Evolutionary conservation across 2,329 filamentous ascomycete genomes (phyloP), one percentile per base, ranked within the genome.

Genomic region (Colletotrichum sp.): DNA sequence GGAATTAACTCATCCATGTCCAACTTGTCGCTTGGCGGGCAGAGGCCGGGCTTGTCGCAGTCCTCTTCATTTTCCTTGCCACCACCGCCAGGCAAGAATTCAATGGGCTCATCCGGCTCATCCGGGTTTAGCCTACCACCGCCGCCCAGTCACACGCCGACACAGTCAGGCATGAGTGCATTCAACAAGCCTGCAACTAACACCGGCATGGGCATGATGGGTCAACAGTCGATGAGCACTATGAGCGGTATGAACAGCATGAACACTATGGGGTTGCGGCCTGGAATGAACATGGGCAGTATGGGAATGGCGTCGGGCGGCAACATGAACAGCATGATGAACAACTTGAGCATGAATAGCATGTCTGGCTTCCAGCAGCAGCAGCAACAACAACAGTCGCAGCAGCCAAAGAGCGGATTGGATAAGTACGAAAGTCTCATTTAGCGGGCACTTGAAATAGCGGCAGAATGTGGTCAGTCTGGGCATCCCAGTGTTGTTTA

Each of bases 391-490:
- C 80, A 81, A 71, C 82, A 84, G 72, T 83, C 83, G 75, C 80
- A 81, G 72, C 82, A 84, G 71, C 84, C 82, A 73, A 88, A 87
- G 79, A 87, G 88, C 7, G 91, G 92, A 0, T 85, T 94, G 83
- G 92, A 93, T 83, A 92, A 92, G 84, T 94, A 94, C 78, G 90
- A 92, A 82, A 94, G 92, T 84, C 81, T 94, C 78, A 82, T 94
- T 78, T 94, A 85, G 80, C 74, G 70, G 48, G 26, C 21, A 63
- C 21, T 69, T 58, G 73, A 52, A 55, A 64, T 64, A 71, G 36
- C 32, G 28, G 28, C 43, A 67, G 58, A 24, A 52, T 64, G 34
- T 56, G 28, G 66, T 26, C 21, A 26, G 59, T 24, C 43, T 21
- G 14, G 58, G 69, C 34, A 75, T 64, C 73, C 63, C 34, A 73